Base-by-base conservation (phyloP, 495 filamentous ascomycete species). In the Aspergillus egyptiacus region DNA sequence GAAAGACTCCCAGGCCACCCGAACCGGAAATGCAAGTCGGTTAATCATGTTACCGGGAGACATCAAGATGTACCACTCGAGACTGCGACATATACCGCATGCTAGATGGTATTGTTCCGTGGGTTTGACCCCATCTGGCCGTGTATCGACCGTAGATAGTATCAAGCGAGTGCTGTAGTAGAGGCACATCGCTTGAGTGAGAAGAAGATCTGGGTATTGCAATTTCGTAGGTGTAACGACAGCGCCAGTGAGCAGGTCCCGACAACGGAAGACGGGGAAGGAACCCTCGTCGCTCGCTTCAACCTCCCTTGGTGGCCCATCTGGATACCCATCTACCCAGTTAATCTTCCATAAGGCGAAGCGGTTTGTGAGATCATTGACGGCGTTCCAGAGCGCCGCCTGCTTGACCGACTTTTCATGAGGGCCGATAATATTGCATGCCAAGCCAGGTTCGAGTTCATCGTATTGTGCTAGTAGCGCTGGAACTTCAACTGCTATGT, bases 31-130 rank as follows among this genome's bases (percentile, higher is more conserved):
- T 0, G 67, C 69, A n/a, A 74, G 65, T 0, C 70, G 69, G 46
- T 72, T 74, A 48, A 74, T 72, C 70, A 74, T 72, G 42, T 72
- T 72, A 0, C 70, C 69, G 0, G 67, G 66, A 0, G 69, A 61
- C 5, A 55, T 69, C 3, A 63, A 48, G 9, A 74, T 67, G 42
- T 72, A 74, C 53, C 57, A 72, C 40, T 71, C 66, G 13, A 71
- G 46, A 10, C 63, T 62, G n/a, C 69, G 70, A 33, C 64, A 69
- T 44, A 74, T 72, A 2, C 60, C 64, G 37, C 70, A 74, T 2
- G 58, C 70, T 5, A 72, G 50, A 1, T 59, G 58, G 23, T 74
- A 74, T 40, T 70, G 66, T 28, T 74, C 63, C 13, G 53, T 27
- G 2, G 64, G 62, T 0, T 61, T 56, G 11, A 72, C 60, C 2